phyloP scores from a whole-genome alignment of 257 asterid genomes.

The Nicotiana undulata region DNA sequence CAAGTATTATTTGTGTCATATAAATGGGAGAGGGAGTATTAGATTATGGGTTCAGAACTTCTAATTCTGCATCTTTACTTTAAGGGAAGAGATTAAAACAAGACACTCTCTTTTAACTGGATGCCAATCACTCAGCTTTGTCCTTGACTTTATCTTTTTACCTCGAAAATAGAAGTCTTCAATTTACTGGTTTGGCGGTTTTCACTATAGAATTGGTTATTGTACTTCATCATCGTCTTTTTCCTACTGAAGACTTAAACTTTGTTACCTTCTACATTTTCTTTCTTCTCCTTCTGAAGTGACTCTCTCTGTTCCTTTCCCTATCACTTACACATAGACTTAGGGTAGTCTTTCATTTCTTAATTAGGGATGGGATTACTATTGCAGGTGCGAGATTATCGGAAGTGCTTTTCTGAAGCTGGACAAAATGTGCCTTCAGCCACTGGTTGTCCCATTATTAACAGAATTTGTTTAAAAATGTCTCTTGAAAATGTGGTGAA shows the following conservation, averaged over 20 bases:
- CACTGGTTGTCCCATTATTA: slow-evolving; percentile 44
- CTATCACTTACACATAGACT: neutral
- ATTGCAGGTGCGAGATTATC: slow-evolving; percentile 79
- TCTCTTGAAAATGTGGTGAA: slow-evolving; percentile 86
- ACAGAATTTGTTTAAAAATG: slow-evolving; percentile 69
- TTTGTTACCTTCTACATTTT: slow-evolving; percentile 4
- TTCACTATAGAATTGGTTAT: neutral
- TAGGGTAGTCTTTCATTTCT: neutral
- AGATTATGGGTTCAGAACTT: neutral
- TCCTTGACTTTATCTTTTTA: neutral
- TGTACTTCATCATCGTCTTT: neutral
- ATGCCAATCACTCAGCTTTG: neutral
- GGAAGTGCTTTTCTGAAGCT: slow-evolving; percentile 56
- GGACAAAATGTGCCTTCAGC: slow-evolving; percentile 35
- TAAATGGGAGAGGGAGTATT: neutral
- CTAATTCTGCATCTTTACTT: neutral
- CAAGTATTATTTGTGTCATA: neutral
- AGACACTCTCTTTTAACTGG: neutral
- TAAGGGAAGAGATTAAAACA: neutral
- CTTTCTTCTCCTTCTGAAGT: neutral
- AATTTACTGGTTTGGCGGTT: neutral
- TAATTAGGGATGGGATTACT: slow-evolving; percentile 1
- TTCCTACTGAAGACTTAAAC: neutral
- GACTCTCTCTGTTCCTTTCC: neutral
- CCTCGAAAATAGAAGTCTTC: neutral